A percentile compares a stretch with the other conserved stretches of the same genome.
phyloP scores from a whole-genome alignment of 768 basidiomycete species.

The Gymnopilus junonius region DNA sequence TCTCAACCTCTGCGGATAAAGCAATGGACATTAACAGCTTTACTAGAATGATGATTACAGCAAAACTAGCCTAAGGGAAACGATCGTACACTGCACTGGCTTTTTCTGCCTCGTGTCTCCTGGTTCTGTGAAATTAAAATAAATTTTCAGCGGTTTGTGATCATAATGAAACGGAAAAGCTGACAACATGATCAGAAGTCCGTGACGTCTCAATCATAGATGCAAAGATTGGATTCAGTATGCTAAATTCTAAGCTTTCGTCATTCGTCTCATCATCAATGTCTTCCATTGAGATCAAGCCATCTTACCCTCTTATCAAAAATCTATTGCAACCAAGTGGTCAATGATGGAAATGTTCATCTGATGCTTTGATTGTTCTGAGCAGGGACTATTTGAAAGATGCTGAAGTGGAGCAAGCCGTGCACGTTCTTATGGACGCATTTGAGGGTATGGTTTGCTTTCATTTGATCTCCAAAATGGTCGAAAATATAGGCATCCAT shows the following conservation, averaged over 20 bases:
- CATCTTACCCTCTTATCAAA: slow-evolving; percentile 8
- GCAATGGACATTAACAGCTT: slow-evolving; percentile 74
- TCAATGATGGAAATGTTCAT: slow-evolving; percentile 13
- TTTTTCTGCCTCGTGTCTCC: background rate
- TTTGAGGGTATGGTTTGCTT: slow-evolving; percentile 8
- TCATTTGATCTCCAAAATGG: background rate
- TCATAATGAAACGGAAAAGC: background rate
- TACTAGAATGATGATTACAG: slow-evolving; percentile 71
- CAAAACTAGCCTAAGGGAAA: slow-evolving; percentile 52
- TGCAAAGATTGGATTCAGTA: background rate
- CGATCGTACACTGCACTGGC: background rate
- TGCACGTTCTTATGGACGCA: slow-evolving; percentile 9
- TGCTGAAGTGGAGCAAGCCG: slow-evolving; percentile 11
- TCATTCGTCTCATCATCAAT: background rate
- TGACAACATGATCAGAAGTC: background rate
- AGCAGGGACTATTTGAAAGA: background rate
- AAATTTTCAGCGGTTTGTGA: too few relatives aligned
- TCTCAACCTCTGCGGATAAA: slow-evolving; percentile 72
- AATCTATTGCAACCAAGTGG: slow-evolving; percentile 5
- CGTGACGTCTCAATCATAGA: background rate
- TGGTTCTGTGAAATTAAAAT: too few relatives aligned
- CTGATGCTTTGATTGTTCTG: slow-evolving; percentile 13
- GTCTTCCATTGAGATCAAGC: background rate
- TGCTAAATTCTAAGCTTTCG: too few relatives aligned
- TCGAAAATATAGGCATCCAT: background rate